Conservation (phyloP, 2,329 filamentous ascomycete genomes). For the Colletotrichum melonis region DNA sequence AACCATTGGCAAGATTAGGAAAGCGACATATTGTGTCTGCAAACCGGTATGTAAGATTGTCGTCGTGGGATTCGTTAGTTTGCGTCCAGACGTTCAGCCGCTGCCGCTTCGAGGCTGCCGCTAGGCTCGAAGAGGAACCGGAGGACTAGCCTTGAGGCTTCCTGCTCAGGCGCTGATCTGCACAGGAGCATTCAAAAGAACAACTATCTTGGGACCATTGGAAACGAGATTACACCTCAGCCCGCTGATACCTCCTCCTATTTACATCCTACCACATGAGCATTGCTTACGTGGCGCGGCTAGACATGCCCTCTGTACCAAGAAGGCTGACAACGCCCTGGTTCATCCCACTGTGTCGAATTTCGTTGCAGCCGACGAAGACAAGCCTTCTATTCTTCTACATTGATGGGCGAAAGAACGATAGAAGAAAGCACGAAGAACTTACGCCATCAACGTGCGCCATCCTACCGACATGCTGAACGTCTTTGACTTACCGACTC, state of each 20-base stretch:
- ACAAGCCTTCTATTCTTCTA: slow-evolving; percentile 19
- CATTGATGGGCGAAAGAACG: neutral
- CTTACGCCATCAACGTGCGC: slow-evolving; percentile 16
- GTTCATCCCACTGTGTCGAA: neutral
- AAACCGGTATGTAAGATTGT: neutral
- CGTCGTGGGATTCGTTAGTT: neutral
- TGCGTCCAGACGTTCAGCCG: slow-evolving; percentile 23
- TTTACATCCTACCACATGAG: neutral
- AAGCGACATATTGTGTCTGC: neutral
- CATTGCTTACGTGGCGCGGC: neutral
- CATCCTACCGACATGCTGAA: neutral
- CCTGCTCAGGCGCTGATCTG: neutral
- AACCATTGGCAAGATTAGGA: neutral
- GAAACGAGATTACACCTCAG: neutral
- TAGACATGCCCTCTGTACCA: neutral
- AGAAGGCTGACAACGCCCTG: neutral
- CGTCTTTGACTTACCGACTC: neutral
- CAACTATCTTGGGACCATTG: neutral
- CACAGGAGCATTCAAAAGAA: neutral
- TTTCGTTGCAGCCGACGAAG: neutral
- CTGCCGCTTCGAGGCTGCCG: slow-evolving; percentile 1
- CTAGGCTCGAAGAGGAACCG: slow-evolving; percentile 13
- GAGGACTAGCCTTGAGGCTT: neutral
- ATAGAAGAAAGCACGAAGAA: neutral
- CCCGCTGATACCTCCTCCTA: neutral